Percentiles rank a stretch among this genome's conserved stretches.
Conservation (phyloP, 345 rosid species). For the Populus deltoides region DNA sequence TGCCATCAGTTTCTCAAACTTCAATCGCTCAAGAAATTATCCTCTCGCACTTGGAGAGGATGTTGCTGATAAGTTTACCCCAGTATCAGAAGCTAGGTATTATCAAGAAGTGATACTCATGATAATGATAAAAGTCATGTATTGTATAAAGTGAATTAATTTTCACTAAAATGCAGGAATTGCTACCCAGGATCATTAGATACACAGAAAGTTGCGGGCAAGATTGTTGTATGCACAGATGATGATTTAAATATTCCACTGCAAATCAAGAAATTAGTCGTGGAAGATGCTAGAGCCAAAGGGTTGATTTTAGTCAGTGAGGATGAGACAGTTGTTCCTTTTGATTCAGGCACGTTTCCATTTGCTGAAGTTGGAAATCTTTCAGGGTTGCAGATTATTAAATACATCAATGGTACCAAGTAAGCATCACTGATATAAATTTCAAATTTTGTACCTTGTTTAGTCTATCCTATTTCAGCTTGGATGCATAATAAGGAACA, state of each 20-base stretch:
- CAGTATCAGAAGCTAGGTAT: conserved; percentile 60
- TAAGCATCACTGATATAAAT: conserved; percentile 21
- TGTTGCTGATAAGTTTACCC: conserved; percentile 49
- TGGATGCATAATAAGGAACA: too few relatives aligned
- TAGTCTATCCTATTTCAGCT: too few relatives aligned
- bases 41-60: conserved; percentile 59
- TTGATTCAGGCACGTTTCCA: conserved; percentile 64
- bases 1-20: conserved; percentile 61
- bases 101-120: neutral
- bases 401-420: conserved; percentile 58
- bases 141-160: neutral
- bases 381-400: conserved; percentile 46
- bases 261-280: conserved; percentile 48
- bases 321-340: conserved; percentile 39
- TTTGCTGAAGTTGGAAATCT: conserved; percentile 44
- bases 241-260: conserved; percentile 31
- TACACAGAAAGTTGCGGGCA: conserved; percentile 50
- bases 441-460: too few relatives aligned
- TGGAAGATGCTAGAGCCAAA: conserved; percentile 56
- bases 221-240: conserved; percentile 56
- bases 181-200: conserved; percentile 75
- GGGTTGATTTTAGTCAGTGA: conserved; percentile 59
- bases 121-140: neutral
- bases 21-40: conserved; percentile 40
- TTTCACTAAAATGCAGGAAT: conserved; percentile 34